Base-by-base conservation (phyloP, 495 filamentous ascomycete genomes). In the Hypoxylon rickii region DNA sequence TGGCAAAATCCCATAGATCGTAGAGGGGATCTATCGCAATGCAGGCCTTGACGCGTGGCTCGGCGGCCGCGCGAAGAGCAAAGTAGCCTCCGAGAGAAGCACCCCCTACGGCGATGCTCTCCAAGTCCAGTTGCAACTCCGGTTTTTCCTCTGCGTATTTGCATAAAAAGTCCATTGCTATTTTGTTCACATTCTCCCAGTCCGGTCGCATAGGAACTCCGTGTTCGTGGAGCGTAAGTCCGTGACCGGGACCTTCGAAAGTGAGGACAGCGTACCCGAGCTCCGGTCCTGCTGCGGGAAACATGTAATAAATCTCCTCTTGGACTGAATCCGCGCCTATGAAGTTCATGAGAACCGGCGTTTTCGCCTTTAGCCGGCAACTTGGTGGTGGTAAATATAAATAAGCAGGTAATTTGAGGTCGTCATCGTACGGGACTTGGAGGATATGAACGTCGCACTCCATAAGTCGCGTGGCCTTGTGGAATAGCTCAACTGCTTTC, bases 201-300 rank as follows among this genome's bases (percentile, higher is more conserved):
- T 76, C 74, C 0, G 70, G 67, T 0, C 71, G 70, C 63, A 82
- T 61, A 1, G 10, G 19, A 2, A 71, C 2, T 8, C 53, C 56
- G 26, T 76, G 34, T 0, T 61, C 53, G 0, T 66, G 59, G 0
- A 79, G 63, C 0, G 66, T 34, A 1, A 77, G 45, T 0, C 79
- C 79, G 46, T 83, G 80, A 0, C 80, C 79, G 0, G 80, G 80
- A 0, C 78, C 79, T 2, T 82, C 79, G 31, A 75, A 76, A 0
- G 64, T 73, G 3, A 83, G 36, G 0, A 73, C 72, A 0, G 79
- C 76, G 50, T 83, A 84, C 0, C 81, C 81, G 0, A 68, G 38
- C 0, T 55, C 42, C 0, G 41, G 59, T 0, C 56, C 79, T 0
- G n/a, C 40, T 0, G 58, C 41, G 0, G 61, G 39, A 29, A 21